Evolutionary conservation across 1,284 basidiomycete genomes (phyloP), one percentile per base, ranked within the genome.

Genomic region (Marasmius oreades): DNA sequence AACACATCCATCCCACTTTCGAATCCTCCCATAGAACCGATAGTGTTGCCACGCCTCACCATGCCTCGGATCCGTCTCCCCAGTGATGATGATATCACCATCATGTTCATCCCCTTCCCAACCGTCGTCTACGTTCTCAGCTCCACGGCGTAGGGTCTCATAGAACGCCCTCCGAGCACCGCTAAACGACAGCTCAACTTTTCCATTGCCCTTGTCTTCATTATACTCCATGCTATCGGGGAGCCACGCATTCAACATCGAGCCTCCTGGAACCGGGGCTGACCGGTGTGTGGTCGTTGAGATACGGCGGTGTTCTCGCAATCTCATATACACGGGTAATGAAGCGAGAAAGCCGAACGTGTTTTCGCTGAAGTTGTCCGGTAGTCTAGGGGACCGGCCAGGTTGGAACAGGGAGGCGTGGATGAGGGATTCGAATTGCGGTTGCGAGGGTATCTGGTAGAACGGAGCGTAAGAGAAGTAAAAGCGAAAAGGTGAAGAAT

Each of bases 1-100:
- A 37, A 90, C 73, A 54, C 90, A 72, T 12, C 87, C 88, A 66
- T 89, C 87, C 78, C 82, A 87, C 37, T 73, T 64, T 34, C 87
- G 78, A 16, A 90, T 73, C 26, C 86, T 81, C 4, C 87, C 87
- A 61, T 84, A 81, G 64, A 81, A 84, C 16, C 68, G 73, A 66
- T 78, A 87, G 56, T 75, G 69, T 56, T 81, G 74, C 81, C 85
- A 88, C 11, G 85, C 85, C 50, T 76, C 69, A 2, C 77, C 78
- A 60, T 88, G 85, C 7, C 70, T 69, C 10, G 66, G 55, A 57
- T 86, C 81, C 12, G 82, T 86, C 77, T 82, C 75, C 56, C 86
- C 85, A 2, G 79, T 80, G 61, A 88, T 68, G 42, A 85, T 71
- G 47, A 83, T 78, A 59, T 88, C 86, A 14, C 60, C 60, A 11